Conservation (phyloP, 2,329 filamentous ascomycete genomes). For the Aspergillus ruber region DNA sequence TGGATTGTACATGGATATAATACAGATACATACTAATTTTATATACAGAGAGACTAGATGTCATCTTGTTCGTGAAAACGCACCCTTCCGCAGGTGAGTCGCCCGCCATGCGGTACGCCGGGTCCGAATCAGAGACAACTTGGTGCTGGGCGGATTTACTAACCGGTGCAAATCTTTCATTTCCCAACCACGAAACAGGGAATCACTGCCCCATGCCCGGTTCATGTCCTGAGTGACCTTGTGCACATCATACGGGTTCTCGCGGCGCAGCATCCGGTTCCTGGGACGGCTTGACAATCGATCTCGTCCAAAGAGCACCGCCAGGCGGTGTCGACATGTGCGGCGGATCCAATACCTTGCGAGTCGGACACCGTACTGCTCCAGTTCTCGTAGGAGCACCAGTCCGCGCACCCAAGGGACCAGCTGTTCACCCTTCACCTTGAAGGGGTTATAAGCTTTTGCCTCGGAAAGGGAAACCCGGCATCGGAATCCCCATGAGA, state of each 20-base stretch:
- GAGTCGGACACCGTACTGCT: conserved; percentile 30
- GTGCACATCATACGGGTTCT: conserved; percentile 28
- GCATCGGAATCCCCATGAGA: conserved; percentile 45
- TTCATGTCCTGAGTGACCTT: conserved; percentile 28
- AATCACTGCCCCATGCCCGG: conserved; percentile 26
- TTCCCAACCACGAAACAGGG: conserved; percentile 23
- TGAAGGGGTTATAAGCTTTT: conserved; percentile 14
- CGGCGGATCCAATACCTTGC: conserved; percentile 21
- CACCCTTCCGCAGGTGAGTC: not conserved
- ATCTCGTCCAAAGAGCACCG: conserved; percentile 29
- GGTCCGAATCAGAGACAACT: conserved; percentile 6
- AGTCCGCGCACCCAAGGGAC: conserved; percentile 36
- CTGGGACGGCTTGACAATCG: conserved; percentile 23
- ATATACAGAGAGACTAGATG: not conserved
- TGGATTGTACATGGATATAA: not conserved
- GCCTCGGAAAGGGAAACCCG: conserved; percentile 16
- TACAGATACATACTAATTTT: not conserved
- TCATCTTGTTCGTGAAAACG: not conserved
- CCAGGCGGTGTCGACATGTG: conserved; percentile 31
- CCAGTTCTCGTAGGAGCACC: conserved; percentile 32
- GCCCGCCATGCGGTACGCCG: not conserved
- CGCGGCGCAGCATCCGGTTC: conserved; percentile 31
- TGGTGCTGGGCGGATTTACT: conserved; percentile 17
- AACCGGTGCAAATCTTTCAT: conserved; percentile 12
- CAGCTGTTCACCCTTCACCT: conserved; percentile 15